phyloP scores from a whole-genome alignment of 2,329 filamentous ascomycete species.

The Trichoderma oligosporum region DNA sequence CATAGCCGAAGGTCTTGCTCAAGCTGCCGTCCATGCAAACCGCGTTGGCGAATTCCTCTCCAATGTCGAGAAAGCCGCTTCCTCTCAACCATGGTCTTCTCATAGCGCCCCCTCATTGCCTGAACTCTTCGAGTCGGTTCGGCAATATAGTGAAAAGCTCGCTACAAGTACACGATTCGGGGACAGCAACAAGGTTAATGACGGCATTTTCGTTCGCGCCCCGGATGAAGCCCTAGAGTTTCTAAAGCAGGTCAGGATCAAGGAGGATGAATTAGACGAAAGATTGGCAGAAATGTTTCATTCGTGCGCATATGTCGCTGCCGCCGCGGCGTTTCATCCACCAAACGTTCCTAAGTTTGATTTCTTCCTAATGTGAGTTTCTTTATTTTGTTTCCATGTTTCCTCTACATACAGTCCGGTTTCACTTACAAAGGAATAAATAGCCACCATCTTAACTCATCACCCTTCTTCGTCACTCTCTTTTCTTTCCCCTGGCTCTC shows the following conservation, averaged over 20 bases:
- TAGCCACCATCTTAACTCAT: constrained; percentile 68
- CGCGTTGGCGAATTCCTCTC: constrained; percentile 54
- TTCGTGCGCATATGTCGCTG: constrained; percentile 47
- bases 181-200: constrained; percentile 61
- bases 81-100: constrained; percentile 12
- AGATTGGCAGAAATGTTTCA: constrained; percentile 65
- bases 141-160: constrained; percentile 52
- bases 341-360: constrained; percentile 70
- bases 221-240: constrained; percentile 59
- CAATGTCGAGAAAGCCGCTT: constrained; percentile 47
- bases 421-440: background rate
- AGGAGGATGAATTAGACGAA: constrained; percentile 53
- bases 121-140: constrained; percentile 58
- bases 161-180: constrained; percentile 43
- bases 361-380: constrained; percentile 66
- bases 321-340: constrained; percentile 57
- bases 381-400: constrained; percentile 19
- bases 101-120: constrained; percentile 35
- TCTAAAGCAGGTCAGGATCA: constrained; percentile 56
- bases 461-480: constrained; percentile 71
- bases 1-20: constrained; percentile 74
- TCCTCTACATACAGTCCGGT: background rate
- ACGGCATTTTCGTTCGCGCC: constrained; percentile 64
- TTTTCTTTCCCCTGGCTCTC: constrained; percentile 59
- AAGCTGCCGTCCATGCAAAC: constrained; percentile 65